Percentiles rank a stretch among this genome's conserved stretches.
These are phyloP conservation scores for Myriosclerotinia curreyana DNA, from an alignment of 2,329 filamentous ascomycete genomes.

Conservation along the genomic window DNA sequence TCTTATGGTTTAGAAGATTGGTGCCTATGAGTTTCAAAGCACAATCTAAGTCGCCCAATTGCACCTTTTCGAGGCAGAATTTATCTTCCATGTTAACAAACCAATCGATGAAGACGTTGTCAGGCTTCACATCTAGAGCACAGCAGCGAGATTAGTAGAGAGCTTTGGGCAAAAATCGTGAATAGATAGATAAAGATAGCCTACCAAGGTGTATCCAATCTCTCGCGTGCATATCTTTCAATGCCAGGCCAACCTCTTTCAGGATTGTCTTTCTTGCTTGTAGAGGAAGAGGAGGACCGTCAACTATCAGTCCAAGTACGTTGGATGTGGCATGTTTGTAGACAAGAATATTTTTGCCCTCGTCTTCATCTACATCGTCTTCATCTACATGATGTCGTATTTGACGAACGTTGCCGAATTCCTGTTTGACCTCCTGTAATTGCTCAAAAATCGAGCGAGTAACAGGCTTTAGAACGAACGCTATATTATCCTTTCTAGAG, in stretches of 20 bases:
- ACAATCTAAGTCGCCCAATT: constrained; percentile 24
- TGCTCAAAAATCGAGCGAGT: constrained; percentile 11
- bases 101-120: constrained; percentile 25
- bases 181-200: neutral
- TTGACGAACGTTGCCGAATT: constrained; percentile 2
- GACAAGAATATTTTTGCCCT: neutral
- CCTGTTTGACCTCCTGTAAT: neutral
- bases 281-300: constrained; percentile 11
- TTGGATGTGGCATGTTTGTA: constrained; percentile 10
- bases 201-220: constrained; percentile 27
- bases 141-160: neutral
- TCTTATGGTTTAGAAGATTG: constrained; percentile 23
- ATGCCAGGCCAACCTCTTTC: constrained; percentile 16
- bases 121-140: constrained; percentile 21
- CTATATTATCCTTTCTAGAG: constrained; percentile 3
- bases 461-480: constrained; percentile 7
- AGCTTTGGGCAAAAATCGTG: constrained; percentile 2
- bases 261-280: constrained; percentile 14
- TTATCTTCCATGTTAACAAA: constrained; percentile 15
- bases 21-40: constrained; percentile 24
- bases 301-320: constrained; percentile 4
- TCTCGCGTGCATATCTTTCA: constrained; percentile 25
- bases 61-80: constrained; percentile 13
- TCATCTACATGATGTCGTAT: constrained; percentile 13
- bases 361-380: constrained; percentile 15